Percentiles rank a stretch among this genome's conserved stretches.
Conservation (phyloP, 78 protist species). For the Planoprotostelium fungivorum region DNA sequence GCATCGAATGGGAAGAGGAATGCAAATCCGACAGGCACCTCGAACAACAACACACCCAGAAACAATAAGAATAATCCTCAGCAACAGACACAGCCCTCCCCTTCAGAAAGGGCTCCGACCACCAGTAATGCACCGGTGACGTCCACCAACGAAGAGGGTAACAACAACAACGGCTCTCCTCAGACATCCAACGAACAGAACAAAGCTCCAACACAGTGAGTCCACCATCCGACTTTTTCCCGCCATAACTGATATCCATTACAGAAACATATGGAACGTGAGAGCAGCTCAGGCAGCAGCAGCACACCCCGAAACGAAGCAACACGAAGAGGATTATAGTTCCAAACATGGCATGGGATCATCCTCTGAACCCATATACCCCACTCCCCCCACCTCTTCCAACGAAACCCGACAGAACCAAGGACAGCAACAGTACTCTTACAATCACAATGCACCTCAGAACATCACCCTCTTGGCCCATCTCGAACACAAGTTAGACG, state of each 20-base stretch:
- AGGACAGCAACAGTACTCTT: not conserved
- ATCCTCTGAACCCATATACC: no score
- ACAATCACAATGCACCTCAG: not conserved
- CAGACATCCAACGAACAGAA: no score
- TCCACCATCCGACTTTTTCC: no score
- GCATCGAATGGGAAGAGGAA: no score
- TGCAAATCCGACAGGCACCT: no score
- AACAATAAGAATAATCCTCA: no score
- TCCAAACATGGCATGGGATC: not conserved
- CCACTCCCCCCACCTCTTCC: not conserved
- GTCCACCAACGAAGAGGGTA: not conserved
- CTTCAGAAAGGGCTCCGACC: not conserved
- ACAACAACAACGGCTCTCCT: no score
- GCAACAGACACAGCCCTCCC: no score
- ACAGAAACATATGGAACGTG: not conserved
- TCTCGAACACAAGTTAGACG: not conserved
- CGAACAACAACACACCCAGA: no score
- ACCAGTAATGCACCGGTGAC: not conserved
- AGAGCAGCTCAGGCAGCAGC: not conserved
- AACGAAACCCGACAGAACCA: not conserved
- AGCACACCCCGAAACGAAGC: not conserved
- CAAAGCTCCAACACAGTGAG: no score
- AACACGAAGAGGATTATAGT: not conserved
- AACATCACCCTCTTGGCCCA: not conserved
- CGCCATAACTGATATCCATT: not conserved